Base-by-base conservation (phyloP, 495 filamentous ascomycete species). In the Penicillium angulare region DNA sequence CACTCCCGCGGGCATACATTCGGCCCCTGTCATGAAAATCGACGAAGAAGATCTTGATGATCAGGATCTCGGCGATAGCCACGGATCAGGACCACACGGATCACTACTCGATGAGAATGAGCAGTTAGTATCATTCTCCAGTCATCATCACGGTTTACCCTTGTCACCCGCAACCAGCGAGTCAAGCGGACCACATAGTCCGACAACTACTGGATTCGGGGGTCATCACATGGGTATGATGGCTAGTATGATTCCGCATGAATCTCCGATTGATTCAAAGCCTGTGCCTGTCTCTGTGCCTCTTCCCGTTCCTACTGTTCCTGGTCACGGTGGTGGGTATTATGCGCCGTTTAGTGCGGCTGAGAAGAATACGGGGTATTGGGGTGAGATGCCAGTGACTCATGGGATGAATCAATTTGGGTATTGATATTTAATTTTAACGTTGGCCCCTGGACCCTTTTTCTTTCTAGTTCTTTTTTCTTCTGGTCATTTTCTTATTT, bases 171-270 rank as follows among this genome's bases (percentile, higher is more conserved):
- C 58, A 1, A 52, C 59, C 8, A 64, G 61, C 26, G 55, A 56
- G 12, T 64, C 59, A 3, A 64, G 61, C 52, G 61, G 52, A 3
- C 55, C 61, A 3, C 58, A 59, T 16, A 64, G 57, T 26, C 61
- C 61, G 12, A 35, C 33, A 4, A 50, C 49, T 3, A 45, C 45
- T 1, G 46, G 40, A 1, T 62, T 47, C 34, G 42, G 53, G 15
- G n/a, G 50, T 7, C 60, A 62, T 13, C 46, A 49, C 0, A 17
- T 53, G 24, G 16, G 12, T 12, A 57, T 62, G 50, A 23, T 38
- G 12, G 44, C 46, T 0, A n/a, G 40, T 2, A 36, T 50, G 18
- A 18, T 64, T 12, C 46, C 57, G 15, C 53, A 57, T 4, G 49
- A 49, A n/a, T 47, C 58, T 3, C 41, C 41, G 10, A 40, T 33